Base-by-base conservation (phyloP, 2,329 filamentous ascomycete genomes). In the Talaromyces marneffei region DNA sequence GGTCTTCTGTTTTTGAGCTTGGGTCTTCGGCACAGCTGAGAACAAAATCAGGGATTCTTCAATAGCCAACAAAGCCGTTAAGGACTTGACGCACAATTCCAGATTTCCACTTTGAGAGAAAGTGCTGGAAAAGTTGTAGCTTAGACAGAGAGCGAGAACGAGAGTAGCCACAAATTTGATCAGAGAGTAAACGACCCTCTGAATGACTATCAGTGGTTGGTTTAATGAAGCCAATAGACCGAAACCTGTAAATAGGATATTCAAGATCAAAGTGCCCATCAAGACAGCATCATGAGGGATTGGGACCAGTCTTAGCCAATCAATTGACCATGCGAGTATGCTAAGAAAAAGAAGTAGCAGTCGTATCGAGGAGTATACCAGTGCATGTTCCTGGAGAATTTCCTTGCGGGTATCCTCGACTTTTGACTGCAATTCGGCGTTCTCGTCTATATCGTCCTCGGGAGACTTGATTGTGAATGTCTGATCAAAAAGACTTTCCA, bases 401-500 rank as follows among this genome's bases (percentile, higher is more conserved):
- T 57, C 27, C 37, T 37, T 57, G 35, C 33, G 46, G 14, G 42
- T 27, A 4, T 44, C 27, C 23, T 39, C 37, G 33, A 54, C 20
- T 2, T 44, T 53, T n/a, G 60, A 35, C 39, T 42, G 18, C 31
- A 53, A 53, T 42, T 18, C 62, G 65, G 68, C 69, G 7, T 65
- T 57, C 27, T 64, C 60, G 27, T 66, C 64, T 1, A 65, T 66
- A 5, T 65, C 66, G 39, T 74, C 68, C 50, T 72, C 69, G 14
- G 71, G 63, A 53, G 68, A 66, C 64, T 71, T 66, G 59, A 72
- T 69, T 67, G 75, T 77, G 60, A 81, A 81, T 3, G 78, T 72
- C 29, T 70, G 70, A 53, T 78, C 75, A 66, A 81, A 80, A 25
- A 81, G 66, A 42, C 68, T 73, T 66, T 81, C 79, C 10, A 81